Conservation (phyloP, 139 green algal species). For the Chlamydomonas applanata region DNA sequence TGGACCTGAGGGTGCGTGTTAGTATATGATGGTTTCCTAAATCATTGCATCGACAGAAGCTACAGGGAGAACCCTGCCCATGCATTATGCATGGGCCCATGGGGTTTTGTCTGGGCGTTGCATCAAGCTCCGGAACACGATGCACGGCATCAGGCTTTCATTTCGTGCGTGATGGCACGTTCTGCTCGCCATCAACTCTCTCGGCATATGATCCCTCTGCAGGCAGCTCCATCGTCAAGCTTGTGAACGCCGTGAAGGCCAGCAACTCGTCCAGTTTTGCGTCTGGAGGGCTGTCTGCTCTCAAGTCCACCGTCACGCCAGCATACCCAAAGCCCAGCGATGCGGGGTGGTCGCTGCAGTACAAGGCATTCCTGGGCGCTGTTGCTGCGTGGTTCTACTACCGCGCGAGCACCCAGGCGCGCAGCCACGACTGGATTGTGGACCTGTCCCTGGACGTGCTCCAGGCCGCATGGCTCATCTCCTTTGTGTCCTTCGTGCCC, state of each 20-base stretch:
- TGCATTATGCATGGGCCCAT: no score
- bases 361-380: slow-evolving; percentile 16
- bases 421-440: slow-evolving; percentile 50
- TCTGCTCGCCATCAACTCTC: no score
- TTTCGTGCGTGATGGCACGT: no score
- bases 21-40: no score
- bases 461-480: slow-evolving; percentile 45
- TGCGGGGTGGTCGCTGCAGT: slow-evolving; percentile 17
- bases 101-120: no score
- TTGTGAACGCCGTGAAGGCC: slow-evolving; percentile 39
- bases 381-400: slow-evolving; percentile 29
- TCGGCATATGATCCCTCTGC: background rate
- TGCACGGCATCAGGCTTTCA: no score
- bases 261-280: slow-evolving; percentile 19
- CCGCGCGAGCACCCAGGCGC: slow-evolving; percentile 26
- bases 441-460: slow-evolving; percentile 49
- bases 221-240: slow-evolving; percentile 38
- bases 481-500: slow-evolving; percentile 41
- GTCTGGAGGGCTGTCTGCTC: slow-evolving; percentile 13
- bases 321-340: background rate
- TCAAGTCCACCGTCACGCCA: slow-evolving; percentile 32
- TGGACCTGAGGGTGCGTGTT: no score
- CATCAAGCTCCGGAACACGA: no score
- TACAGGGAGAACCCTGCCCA: no score
- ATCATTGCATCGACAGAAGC: no score